A percentile compares a stretch with the other conserved stretches of the same genome.
Conservation (phyloP, 2,329 filamentous ascomycete genomes). For the Cladosporium oxysporum region DNA sequence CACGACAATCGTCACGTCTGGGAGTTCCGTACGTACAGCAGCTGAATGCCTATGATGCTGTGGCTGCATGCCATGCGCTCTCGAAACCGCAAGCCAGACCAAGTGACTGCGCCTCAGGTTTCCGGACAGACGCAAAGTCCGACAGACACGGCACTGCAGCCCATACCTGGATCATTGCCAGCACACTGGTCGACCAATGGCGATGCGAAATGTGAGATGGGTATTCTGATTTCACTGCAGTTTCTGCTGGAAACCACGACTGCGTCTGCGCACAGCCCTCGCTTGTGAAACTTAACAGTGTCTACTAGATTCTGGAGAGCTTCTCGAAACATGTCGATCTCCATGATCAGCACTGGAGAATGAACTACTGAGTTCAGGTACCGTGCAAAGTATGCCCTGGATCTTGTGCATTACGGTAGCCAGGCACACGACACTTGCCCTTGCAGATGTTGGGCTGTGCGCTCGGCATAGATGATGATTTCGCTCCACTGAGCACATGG, state of each 20-base stretch:
- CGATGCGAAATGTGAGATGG: neutral
- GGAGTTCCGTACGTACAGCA: neutral
- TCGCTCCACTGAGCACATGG: neutral
- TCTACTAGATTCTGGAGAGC: neutral
- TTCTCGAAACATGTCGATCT: neutral
- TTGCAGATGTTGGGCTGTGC: conserved; percentile 2
- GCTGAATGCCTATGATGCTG: conserved; percentile 2
- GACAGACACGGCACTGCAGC: neutral
- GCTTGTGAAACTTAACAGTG: neutral
- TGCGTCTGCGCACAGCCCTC: neutral
- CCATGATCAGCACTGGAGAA: neutral
- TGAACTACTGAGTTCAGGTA: neutral
- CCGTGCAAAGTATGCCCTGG: neutral
- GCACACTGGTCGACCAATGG: neutral
- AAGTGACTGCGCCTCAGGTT: conserved; percentile 2
- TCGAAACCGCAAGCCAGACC: neutral
- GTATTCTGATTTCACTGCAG: neutral
- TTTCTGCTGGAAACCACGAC: neutral
- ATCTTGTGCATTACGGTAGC: conserved; percentile 13
- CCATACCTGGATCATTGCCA: neutral
- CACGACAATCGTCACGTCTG: neutral
- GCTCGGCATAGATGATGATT: neutral
- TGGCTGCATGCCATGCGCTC: neutral
- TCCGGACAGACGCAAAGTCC: neutral
- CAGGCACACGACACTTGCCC: conserved; percentile 36